Conservation (phyloP, 345 rosid species). For the Pistacia atlantica region DNA sequence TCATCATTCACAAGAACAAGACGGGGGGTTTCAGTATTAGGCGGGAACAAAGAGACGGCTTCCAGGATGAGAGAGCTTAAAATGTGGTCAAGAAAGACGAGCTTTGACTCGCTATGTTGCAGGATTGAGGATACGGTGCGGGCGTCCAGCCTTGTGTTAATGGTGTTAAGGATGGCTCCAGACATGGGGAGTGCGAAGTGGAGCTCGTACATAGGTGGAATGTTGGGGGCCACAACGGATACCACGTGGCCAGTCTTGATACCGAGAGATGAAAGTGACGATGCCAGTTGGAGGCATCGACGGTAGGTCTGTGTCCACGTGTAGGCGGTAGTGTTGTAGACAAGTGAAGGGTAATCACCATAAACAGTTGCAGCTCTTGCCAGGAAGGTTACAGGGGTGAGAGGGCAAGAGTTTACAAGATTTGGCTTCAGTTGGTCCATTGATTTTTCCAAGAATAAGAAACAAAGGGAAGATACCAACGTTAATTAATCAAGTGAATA, state of each 20-base stretch:
- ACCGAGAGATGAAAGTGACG: constrained; percentile 50
- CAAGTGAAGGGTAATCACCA: constrained; percentile 51
- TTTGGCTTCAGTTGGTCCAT: constrained; percentile 36
- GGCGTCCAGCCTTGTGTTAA: constrained; percentile 61
- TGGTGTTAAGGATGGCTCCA: constrained; percentile 58
- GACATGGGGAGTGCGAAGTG: constrained; percentile 74
- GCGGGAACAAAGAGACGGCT: constrained; percentile 44
- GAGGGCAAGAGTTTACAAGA: constrained; percentile 11
- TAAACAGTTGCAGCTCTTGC: constrained; percentile 58
- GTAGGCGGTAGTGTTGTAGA: constrained; percentile 37
- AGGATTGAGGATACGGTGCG: constrained; percentile 44
- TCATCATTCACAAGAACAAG: constrained; percentile 50
- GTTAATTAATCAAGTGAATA: too few relatives aligned
- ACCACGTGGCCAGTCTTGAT: constrained; percentile 51
- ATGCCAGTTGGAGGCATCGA: constrained; percentile 64
- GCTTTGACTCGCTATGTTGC: constrained; percentile 56
- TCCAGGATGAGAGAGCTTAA: constrained; percentile 36
- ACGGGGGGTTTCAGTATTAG: constrained; percentile 13
- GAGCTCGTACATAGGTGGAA: constrained; percentile 63
- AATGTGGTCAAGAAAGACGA: constrained; percentile 53
- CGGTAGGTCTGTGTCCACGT: constrained; percentile 63
- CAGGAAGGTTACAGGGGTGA: constrained; percentile 24
- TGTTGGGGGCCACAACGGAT: constrained; percentile 59
- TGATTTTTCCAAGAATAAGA: too few relatives aligned
- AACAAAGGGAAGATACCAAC: too few relatives aligned